Percentiles rank a stretch among this genome's conserved stretches.
Conservation (phyloP, 2,329 filamentous ascomycete genomes). For the Aspergillus novoparasiticus region DNA sequence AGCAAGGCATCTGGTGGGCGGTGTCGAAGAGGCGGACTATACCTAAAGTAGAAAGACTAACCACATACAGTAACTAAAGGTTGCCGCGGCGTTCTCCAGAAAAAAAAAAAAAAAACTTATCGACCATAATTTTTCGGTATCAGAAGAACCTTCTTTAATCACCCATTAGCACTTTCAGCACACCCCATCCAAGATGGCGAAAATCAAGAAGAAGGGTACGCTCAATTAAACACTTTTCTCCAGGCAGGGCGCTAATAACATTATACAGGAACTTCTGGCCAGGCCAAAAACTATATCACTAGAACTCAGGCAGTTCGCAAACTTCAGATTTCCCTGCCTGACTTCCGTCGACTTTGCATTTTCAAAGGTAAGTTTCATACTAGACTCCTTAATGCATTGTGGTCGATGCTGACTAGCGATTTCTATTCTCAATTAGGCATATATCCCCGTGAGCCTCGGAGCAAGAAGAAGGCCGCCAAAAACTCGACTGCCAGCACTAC, state of each 20-base stretch:
- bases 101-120: constrained; percentile 37
- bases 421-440: constrained; percentile 59
- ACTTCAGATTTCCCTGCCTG: constrained; percentile 92
- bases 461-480: constrained; percentile 95
- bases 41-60: neutral
- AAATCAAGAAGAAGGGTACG: constrained; percentile 85
- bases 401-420: constrained; percentile 13
- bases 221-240: neutral
- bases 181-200: constrained; percentile 59
- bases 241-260: constrained; percentile 5
- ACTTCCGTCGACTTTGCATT: constrained; percentile 97
- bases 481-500: constrained; percentile 88
- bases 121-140: constrained; percentile 42
- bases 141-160: constrained; percentile 23
- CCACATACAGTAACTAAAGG: neutral
- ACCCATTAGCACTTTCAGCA: constrained; percentile 22
- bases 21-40: neutral
- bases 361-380: constrained; percentile 74
- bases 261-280: constrained; percentile 71
- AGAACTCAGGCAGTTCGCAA: constrained; percentile 96
- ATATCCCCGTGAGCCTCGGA: constrained; percentile 94
- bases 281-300: constrained; percentile 98
- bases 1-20: no score
- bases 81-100: constrained; percentile 6
- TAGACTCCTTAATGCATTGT: constrained; percentile 11